Evolutionary conservation across 257 asterid species (phyloP), one percentile per base, ranked within the genome.

Genomic region (Echium plantagineum): DNA sequence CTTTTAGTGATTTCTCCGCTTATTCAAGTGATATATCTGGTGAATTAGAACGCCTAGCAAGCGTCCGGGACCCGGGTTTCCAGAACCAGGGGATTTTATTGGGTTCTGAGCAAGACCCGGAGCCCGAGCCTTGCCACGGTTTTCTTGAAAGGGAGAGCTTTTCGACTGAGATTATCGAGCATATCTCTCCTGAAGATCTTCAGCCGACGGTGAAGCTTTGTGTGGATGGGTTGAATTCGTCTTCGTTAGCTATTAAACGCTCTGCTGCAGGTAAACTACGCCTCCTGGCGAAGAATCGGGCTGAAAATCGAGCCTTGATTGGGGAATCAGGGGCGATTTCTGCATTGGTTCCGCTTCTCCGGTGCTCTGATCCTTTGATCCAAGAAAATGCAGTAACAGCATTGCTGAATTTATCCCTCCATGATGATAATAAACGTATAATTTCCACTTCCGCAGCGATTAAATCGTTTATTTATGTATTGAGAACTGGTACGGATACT

Each of bases 331-430:
- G 98, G 32, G 98, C 98, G 0, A 76, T 91, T 2, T 82, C 94
- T 1, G 87, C 93, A 16, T 72, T 91, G 24, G 64, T 83, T 19
- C 93, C 98, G 30, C 88, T 91, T 49, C 87, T 91, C 17, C 76
- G 84, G 30, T 85, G 91, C 72, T 71, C 90, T 0, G 98, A 91
- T 49, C 86, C 96, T 8, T 56, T 76, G 70, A 79, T 96, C 1
- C 98, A 91, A 58, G 98, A 91, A 26, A 94, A 91, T 71, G 83
- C 98, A 0, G 96, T 91, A 35, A 91, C 98, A 17, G 98, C 95
- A 19, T 21, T 91, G 0, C 72, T 91, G 6, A 91, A 91, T 52
- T 86, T 91, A 15, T 91, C 98, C 55, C 95, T 91, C 55, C 94
- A 77, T 24, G 95, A 91, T 7, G 69, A 62, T 7, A 91, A 85